Evolutionary conservation across 164 flowering plant species (phyloP).

Genomic region (Aristolochia contorta): DNA sequence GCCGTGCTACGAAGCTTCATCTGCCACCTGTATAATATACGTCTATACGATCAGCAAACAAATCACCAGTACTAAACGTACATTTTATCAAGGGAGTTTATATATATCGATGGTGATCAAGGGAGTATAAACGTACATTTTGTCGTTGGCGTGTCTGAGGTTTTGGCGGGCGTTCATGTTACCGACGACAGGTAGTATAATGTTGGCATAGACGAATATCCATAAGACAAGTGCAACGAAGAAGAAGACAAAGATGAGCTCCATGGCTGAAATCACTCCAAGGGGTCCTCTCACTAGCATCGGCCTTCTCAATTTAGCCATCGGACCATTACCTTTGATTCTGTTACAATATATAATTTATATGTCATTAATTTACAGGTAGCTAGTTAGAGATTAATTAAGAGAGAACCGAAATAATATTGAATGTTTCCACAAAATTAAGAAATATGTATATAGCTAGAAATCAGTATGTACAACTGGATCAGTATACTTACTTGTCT

Average conservation of each 20-base stretch:
- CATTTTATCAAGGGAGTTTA: too few species aligned
- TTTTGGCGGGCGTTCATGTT: slow-evolving; percentile 12
- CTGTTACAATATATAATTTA: too few species aligned
- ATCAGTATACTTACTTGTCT: background rate
- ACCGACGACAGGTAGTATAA: slow-evolving; percentile 7
- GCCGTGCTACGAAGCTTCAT: slow-evolving; percentile 29
- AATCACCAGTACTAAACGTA: too few species aligned
- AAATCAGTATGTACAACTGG: too few species aligned
- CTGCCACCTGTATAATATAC: slow-evolving; percentile 56
- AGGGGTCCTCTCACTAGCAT: slow-evolving; percentile 61
- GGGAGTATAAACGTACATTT: slow-evolving; percentile 27
- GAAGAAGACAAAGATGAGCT: slow-evolving; percentile 44
- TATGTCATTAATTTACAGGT: too few species aligned
- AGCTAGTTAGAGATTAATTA: too few species aligned
- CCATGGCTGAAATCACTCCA: slow-evolving; percentile 52
- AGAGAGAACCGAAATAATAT: background rate
- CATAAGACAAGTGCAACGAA: slow-evolving; percentile 64
- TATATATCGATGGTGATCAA: too few species aligned
- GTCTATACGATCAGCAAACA: too few species aligned
- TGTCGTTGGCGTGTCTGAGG: slow-evolving; percentile 6
- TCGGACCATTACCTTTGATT: background rate
- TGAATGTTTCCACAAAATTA: too few species aligned
- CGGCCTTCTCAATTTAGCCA: slow-evolving; percentile 31
- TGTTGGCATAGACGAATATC: slow-evolving; percentile 26
- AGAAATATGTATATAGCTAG: too few species aligned